Evolutionary conservation across 129 eudicot species (phyloP), one percentile per base, ranked within the genome.

Genomic region (Cynara cardunculus): DNA sequence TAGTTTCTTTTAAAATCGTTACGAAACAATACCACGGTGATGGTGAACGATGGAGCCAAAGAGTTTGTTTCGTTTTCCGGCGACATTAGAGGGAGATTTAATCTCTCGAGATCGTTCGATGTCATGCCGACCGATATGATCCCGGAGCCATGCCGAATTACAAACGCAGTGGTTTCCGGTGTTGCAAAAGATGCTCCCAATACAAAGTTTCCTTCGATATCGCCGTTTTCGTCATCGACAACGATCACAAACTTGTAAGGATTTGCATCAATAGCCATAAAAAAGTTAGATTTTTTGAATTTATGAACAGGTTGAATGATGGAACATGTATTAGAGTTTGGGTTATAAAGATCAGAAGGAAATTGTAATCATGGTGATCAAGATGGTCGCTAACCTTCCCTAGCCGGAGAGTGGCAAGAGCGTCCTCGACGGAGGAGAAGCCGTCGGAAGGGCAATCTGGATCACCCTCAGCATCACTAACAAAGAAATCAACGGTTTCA

Each of bases 391-490:
- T 4, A 79, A 92, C 98, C 98, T 91, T 94, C 24, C 91, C 87
- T 67, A 64, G 82, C 30, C 92, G 92, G 78, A 94, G 82, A 19
- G 88, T 49, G 24, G 78, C 6, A 10, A 94, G 91, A 30, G 96
- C 97, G 56, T 90, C 89, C 28, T 87, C 97, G 27, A 94, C 84
- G 30, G 97, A 86, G 53, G 94, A 88, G 83, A 80, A 94, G 5
- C 98, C 96, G 12, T 82, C 83, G 64, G 98, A 80, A 26, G 98
- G 98, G 78, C 97, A 83, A 86, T 94, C 98, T 39, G 98, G 98
- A 83, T 94, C 98, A 69, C 98, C 98, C 41, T 91, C 92, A 10
- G 98, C 91, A 71, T 94, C 98, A 81, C 98, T 94, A 19, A 86
- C 91, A 68, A 91, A 94, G 85, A 94, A 91, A 90, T 87, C 94